Conservation (phyloP, 257 asterid genomes). For the Solanum raphanifolium region DNA sequence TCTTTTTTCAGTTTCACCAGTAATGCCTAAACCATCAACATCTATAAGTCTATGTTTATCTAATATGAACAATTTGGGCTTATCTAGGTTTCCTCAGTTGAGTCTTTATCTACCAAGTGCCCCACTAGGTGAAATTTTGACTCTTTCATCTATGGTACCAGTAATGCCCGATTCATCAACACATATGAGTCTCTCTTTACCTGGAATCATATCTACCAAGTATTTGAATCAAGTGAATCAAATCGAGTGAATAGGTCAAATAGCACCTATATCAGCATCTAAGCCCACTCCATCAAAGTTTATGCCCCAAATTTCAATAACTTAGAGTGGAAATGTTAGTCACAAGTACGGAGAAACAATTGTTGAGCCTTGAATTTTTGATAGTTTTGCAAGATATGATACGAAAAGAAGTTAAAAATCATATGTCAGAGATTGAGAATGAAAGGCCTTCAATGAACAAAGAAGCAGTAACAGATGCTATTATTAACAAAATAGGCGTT, state of each 20-base stretch:
- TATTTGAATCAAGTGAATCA: neutral
- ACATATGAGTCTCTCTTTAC: neutral
- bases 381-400: neutral
- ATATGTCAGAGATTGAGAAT: neutral
- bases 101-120: neutral
- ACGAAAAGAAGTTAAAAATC: neutral
- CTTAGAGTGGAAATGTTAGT: neutral
- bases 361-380: neutral
- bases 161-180: neutral
- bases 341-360: neutral
- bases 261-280: neutral
- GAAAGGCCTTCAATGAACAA: too few species aligned
- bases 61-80: neutral
- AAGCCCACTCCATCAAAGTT: neutral
- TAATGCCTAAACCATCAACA: neutral
- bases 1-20: neutral
- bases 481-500: neutral
- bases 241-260: neutral
- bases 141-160: neutral
- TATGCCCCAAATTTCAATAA: neutral
- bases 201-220: neutral
- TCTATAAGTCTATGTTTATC: neutral
- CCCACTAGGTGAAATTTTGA: neutral
- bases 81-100: neutral
- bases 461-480: neutral